Conservation (phyloP, 768 basidiomycete species). For the Stropharia rugosoannulata region DNA sequence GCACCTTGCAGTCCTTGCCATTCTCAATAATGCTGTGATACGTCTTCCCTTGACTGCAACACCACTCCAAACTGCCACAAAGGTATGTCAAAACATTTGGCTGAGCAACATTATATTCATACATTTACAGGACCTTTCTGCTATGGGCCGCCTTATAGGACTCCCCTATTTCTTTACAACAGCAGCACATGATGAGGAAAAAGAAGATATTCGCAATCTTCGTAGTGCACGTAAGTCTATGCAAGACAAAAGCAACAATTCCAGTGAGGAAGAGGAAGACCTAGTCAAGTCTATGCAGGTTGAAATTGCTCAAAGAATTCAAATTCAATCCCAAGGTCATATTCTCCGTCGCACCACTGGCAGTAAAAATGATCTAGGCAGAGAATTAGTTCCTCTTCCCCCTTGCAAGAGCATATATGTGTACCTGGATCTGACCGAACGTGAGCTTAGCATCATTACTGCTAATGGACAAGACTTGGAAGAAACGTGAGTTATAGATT, state of each 20-base stretch:
- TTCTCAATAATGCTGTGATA: conserved; percentile 8
- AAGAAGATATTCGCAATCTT: conserved; percentile 11
- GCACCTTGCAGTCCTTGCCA: conserved; percentile 12
- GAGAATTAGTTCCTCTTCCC: conserved; percentile 17
- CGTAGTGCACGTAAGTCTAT: conserved; percentile 12
- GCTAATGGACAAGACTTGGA: conserved; percentile 7
- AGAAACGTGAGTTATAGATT: conserved; percentile 12
- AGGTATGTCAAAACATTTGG: conserved; percentile 13
- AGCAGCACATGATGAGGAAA: conserved; percentile 18
- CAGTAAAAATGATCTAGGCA: conserved; percentile 12
- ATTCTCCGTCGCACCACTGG: conserved; percentile 20
- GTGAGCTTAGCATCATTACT: conserved; percentile 19
- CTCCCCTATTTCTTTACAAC: conserved; percentile 22
- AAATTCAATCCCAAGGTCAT: conserved; percentile 13
- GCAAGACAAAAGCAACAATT: not conserved
- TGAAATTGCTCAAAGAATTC: conserved; percentile 9
- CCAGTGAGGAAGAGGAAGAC: conserved; percentile 8
- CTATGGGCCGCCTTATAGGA: conserved; percentile 26
- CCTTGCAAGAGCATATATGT: not conserved
- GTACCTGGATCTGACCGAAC: conserved; percentile 12
- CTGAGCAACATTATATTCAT: too few species aligned
- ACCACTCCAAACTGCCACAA: conserved; percentile 24
- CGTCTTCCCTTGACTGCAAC: conserved; percentile 25
- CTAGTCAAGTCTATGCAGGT: conserved; percentile 10
- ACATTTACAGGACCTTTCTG: conserved; percentile 24